These are phyloP conservation scores for Citrus unshiu DNA, from an alignment of 345 rosid genomes.

Conservation along the genomic window DNA sequence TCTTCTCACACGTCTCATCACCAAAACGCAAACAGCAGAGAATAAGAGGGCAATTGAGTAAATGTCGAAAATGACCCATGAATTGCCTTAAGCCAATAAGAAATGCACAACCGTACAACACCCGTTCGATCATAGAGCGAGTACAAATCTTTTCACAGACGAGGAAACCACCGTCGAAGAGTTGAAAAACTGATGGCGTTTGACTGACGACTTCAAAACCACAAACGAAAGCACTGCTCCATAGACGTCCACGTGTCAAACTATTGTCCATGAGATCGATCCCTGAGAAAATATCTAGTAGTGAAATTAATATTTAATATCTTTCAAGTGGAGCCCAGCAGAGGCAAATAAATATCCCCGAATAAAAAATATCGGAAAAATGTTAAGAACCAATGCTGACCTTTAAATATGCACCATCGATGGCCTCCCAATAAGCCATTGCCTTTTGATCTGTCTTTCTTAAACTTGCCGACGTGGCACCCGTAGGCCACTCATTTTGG, in stretches of 20 bases:
- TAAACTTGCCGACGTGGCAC: constrained; percentile 9
- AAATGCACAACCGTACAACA: background rate
- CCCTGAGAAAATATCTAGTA: constrained; percentile 21
- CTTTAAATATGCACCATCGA: background rate
- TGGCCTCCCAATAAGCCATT: constrained; percentile 5
- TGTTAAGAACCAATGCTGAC: background rate
- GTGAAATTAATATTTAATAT: constrained; percentile 2
- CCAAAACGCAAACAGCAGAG: background rate
- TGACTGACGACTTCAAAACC: constrained; percentile 10
- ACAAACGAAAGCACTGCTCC: background rate
- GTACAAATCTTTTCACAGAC: background rate
- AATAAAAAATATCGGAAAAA: constrained; percentile 4
- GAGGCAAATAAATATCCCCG: background rate
- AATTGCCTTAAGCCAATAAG: background rate
- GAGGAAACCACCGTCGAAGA: background rate
- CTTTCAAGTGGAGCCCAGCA: background rate
- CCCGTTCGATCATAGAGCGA: background rate
- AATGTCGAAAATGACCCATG: background rate
- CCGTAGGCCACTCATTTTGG: background rate
- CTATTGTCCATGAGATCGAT: constrained; percentile 13
- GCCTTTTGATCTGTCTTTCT: constrained; percentile 5
- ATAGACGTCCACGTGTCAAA: constrained; percentile 21
- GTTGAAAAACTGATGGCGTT: background rate
- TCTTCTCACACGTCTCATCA: background rate
- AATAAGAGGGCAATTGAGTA: background rate